A percentile compares a stretch with the other conserved stretches of the same genome.
Evolutionary conservation across 805 yeast genomes (phyloP).

Genomic region (Blastobotrys peoriensis): DNA sequence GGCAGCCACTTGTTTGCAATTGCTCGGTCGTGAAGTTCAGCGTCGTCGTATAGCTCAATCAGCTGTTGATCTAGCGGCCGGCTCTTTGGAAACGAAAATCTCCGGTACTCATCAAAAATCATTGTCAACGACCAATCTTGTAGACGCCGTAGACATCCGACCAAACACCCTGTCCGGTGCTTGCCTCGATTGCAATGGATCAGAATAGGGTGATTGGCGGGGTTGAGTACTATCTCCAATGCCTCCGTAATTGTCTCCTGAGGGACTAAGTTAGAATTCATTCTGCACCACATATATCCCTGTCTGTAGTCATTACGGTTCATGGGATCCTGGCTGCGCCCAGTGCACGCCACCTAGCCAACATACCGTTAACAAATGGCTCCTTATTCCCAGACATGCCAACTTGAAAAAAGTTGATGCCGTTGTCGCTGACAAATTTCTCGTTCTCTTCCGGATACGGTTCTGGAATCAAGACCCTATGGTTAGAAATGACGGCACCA

Average conservation of each 20-base stretch:
- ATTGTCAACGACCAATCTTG: slow-evolving; percentile 92
- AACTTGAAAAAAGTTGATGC: slow-evolving; percentile 71
- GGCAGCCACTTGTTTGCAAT: slow-evolving; percentile 55
- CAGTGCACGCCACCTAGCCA: too few species aligned
- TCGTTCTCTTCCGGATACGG: slow-evolving; percentile 76
- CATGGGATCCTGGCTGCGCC: too few species aligned
- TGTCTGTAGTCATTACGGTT: too few species aligned
- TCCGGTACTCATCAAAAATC: slow-evolving; percentile 91
- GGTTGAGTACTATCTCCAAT: slow-evolving; percentile 71
- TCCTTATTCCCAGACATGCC: slow-evolving; percentile 96
- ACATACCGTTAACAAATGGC: slow-evolving; percentile 74
- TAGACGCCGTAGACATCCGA: slow-evolving; percentile 82
- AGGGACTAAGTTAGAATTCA: too few species aligned
- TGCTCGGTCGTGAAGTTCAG: slow-evolving; percentile 53
- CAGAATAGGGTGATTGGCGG: slow-evolving; percentile 82
- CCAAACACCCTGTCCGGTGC: slow-evolving; percentile 93
- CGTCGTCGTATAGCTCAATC: slow-evolving; percentile 79
- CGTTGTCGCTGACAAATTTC: slow-evolving; percentile 54
- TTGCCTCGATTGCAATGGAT: slow-evolving; percentile 96
- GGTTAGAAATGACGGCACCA: not conserved
- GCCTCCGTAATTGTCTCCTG: slow-evolving; percentile 71
- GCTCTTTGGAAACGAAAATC: slow-evolving; percentile 92
- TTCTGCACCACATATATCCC: slow-evolving; percentile 30
- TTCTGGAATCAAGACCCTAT: slow-evolving; percentile 73
- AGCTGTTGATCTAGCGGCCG: slow-evolving; percentile 94